A percentile compares a stretch with the other conserved stretches of the same genome.
phyloP scores from a whole-genome alignment of 805 yeast species.

The Candida chauliodis region DNA sequence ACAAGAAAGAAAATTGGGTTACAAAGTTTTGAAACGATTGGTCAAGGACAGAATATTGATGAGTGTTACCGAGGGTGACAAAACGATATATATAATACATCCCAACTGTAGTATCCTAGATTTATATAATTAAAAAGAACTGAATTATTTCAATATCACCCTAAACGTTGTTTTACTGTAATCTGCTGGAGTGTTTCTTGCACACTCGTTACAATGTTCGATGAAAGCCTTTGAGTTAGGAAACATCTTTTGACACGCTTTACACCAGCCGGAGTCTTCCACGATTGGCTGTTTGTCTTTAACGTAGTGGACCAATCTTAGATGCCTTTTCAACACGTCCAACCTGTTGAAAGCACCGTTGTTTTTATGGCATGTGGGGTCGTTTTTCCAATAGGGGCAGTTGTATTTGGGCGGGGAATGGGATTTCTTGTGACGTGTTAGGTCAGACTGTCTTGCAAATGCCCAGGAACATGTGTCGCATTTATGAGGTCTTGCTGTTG shows the following conservation, averaged over 20 bases:
- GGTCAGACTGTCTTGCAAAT: constrained; percentile 65
- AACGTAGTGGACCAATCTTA: constrained; percentile 65
- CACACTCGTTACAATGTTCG: constrained; percentile 64
- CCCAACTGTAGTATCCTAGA: constrained; percentile 84
- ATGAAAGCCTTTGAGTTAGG: constrained; percentile 52
- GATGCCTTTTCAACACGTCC: constrained; percentile 72
- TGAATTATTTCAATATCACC: constrained; percentile 1
- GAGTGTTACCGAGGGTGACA: constrained; percentile 35
- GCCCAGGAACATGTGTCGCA: constrained; percentile 59
- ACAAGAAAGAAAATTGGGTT: constrained; percentile 65
- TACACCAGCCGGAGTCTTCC: constrained; percentile 55
- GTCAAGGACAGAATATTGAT: constrained; percentile 82
- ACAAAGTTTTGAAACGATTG: constrained; percentile 77
- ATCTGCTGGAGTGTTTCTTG: constrained; percentile 29
- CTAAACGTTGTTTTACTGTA: constrained; percentile 14
- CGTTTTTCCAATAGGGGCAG: constrained; percentile 70
- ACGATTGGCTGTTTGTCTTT: constrained; percentile 36
- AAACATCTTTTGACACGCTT: constrained; percentile 59
- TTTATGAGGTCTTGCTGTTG: constrained; percentile 8
- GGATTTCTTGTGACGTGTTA: constrained; percentile 63
- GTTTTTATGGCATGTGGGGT: constrained; percentile 70
- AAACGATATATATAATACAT: constrained; percentile 48
- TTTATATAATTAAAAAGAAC: constrained; percentile 42
- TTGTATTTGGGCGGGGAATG: constrained; percentile 64
- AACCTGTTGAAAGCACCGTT: constrained; percentile 73